A percentile compares a stretch with the other conserved stretches of the same genome.
These are phyloP conservation scores for Vanderwaltozyma verrucispora DNA, from an alignment of 805 yeast species.

Conservation along the genomic window DNA sequence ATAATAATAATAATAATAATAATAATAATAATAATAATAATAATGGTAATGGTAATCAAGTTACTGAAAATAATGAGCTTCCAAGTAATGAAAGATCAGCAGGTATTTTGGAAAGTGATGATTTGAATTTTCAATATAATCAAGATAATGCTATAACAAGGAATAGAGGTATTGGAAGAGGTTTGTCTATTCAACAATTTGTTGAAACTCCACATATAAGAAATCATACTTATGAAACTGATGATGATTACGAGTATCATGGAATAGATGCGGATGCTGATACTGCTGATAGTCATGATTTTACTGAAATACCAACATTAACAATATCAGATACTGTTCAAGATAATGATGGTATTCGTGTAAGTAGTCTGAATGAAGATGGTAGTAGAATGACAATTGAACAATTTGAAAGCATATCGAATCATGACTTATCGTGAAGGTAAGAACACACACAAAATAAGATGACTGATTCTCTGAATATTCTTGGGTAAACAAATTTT, in stretches of 20 bases:
- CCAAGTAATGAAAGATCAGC: not conserved
- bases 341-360: constrained; percentile 7
- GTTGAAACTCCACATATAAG: constrained; percentile 17
- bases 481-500: no score
- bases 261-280: constrained; percentile 26
- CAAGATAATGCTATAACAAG: not conserved
- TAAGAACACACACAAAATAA: no score
- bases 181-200: constrained; percentile 16
- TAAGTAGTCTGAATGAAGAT: constrained; percentile 7
- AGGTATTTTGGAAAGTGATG: not conserved
- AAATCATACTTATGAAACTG: constrained; percentile 14
- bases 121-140: not conserved
- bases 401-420: constrained; percentile 3
- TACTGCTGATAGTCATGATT: constrained; percentile 11
- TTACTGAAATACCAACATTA: constrained; percentile 8
- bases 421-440: no score
- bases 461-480: no score
- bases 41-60: no score
- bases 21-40: no score
- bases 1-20: no score
- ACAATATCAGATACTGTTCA: constrained; percentile 12
- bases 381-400: constrained; percentile 1
- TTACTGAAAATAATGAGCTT: constrained; percentile 17
- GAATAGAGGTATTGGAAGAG: constrained; percentile 1
- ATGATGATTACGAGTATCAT: constrained; percentile 26